phyloP scores from a whole-genome alignment of 2,329 filamentous ascomycete species.

The Hansfordia pulvinata region DNA sequence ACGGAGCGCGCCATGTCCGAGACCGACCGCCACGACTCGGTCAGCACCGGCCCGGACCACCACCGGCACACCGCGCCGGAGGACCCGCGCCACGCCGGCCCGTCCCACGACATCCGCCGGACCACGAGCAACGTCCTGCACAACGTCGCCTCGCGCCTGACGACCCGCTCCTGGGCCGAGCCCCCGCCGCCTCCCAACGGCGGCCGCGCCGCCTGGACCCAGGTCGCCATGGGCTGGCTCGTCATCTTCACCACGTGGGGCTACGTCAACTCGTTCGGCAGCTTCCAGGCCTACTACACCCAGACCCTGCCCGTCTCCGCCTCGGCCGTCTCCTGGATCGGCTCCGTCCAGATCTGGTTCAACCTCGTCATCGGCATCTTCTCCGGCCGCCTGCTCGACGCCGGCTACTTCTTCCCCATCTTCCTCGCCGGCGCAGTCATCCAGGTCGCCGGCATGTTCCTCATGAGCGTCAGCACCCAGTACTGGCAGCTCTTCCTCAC shows the following conservation, averaged over 20 bases:
- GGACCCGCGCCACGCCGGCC: neutral
- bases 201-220: constrained; percentile 17
- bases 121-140: neutral
- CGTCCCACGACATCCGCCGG: neutral
- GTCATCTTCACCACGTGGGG: constrained; percentile 30
- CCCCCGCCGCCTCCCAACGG: constrained; percentile 5
- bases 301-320: constrained; percentile 16
- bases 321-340: constrained; percentile 29
- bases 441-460: constrained; percentile 29
- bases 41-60: too few relatives aligned
- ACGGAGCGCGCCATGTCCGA: too few relatives aligned
- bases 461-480: constrained; percentile 22
- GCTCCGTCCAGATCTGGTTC: constrained; percentile 27
- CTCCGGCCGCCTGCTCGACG: constrained; percentile 28
- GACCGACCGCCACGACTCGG: too few relatives aligned
- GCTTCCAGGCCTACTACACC: constrained; percentile 31
- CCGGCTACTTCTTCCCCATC: constrained; percentile 24
- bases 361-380: constrained; percentile 25
- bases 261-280: constrained; percentile 29
- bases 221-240: constrained; percentile 21
- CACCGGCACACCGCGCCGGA: too few relatives aligned
- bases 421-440: constrained; percentile 23
- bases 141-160: neutral
- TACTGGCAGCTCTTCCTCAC: constrained; percentile 10
- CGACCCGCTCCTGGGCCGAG: constrained; percentile 1